Evolutionary conservation across 345 rosid genomes (phyloP).

Genomic region (Raphanus raphanistrum): DNA sequence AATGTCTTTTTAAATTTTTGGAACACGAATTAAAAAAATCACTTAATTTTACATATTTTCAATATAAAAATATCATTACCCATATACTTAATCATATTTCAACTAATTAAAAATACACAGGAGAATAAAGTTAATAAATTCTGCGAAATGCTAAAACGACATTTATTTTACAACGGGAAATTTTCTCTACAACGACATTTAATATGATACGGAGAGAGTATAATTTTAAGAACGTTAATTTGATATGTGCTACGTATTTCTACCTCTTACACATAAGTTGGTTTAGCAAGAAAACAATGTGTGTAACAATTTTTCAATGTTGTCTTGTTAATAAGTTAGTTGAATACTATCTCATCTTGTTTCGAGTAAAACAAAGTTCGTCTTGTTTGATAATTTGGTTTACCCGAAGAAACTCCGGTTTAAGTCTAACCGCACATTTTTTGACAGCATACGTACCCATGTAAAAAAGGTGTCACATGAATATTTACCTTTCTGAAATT

Average conservation of each 20-base stretch:
- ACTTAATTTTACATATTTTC: too few relatives aligned
- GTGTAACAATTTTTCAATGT: not conserved
- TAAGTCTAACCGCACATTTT: not conserved
- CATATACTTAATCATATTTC: too few relatives aligned
- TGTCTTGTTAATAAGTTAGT: not conserved
- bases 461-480: not conserved
- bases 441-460: not conserved
- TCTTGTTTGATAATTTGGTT: not conserved
- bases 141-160: too few relatives aligned
- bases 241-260: not conserved
- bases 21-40: too few relatives aligned
- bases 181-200: too few relatives aligned
- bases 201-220: not conserved
- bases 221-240: not conserved
- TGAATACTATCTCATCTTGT: not conserved
- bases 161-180: too few relatives aligned
- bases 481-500: constrained; percentile 20
- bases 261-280: not conserved
- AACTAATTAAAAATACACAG: too few relatives aligned
- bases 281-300: not conserved
- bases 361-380: not conserved
- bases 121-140: too few relatives aligned
- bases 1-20: too few relatives aligned
- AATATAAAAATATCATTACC: too few relatives aligned
- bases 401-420: not conserved